phyloP scores from a whole-genome alignment of 441 rosid genomes.

The Aleurites moluccanus region DNA sequence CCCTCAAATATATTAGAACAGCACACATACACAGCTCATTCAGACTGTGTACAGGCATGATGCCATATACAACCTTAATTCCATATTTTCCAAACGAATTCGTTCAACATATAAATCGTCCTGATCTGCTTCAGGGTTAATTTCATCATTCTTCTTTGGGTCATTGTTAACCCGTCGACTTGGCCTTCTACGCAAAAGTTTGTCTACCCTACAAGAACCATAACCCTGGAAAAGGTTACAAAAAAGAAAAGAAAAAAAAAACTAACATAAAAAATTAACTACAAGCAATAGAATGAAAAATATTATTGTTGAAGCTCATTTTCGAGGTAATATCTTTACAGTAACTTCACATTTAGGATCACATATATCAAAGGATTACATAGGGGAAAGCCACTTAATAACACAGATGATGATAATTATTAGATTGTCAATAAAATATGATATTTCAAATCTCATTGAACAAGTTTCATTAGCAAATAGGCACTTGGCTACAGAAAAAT shows the following conservation, averaged over 20 bases:
- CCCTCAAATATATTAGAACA: neutral
- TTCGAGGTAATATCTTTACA: neutral
- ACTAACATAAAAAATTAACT: conserved; percentile 18
- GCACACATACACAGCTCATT: neutral
- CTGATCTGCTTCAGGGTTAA: conserved; percentile 46
- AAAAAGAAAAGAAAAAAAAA: too few species aligned
- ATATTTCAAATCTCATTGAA: neutral
- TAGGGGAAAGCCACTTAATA: neutral
- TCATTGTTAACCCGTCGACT: conserved; percentile 41
- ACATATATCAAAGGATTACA: conserved; percentile 7
- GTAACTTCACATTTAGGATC: conserved; percentile 1
- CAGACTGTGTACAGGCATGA: conserved; percentile 1
- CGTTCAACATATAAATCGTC: conserved; percentile 71
- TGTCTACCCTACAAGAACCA: conserved; percentile 60
- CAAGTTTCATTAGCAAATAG: conserved; percentile 1
- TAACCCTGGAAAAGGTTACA: conserved; percentile 19
- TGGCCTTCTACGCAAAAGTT: conserved; percentile 53
- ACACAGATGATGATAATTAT: neutral
- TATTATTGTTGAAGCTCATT: conserved; percentile 5
- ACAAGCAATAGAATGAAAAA: neutral
- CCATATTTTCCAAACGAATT: conserved; percentile 84
- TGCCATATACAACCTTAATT: conserved; percentile 53
- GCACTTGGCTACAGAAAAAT: conserved; percentile 3
- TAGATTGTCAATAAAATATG: conserved; percentile 1
- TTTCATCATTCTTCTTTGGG: conserved; percentile 76